phyloP scores from a whole-genome alignment of 495 filamentous ascomycete species.

The Penicillium ochrochloron region DNA sequence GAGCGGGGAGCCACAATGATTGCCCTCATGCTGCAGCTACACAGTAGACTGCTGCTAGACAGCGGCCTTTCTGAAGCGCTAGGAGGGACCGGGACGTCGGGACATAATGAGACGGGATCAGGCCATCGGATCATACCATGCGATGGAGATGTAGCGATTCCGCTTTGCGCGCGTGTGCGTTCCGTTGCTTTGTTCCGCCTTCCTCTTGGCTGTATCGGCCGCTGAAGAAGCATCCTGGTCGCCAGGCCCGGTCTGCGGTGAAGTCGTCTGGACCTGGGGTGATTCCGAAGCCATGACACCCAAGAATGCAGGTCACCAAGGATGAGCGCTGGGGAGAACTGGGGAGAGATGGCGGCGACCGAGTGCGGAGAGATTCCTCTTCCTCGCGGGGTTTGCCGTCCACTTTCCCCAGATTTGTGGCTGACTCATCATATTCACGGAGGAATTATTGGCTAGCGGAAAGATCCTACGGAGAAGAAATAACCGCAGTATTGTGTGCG shows the following conservation, averaged over 20 bases:
- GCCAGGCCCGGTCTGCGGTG: constrained; percentile 29
- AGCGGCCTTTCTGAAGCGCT: background rate
- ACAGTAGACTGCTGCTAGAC: constrained; percentile 1
- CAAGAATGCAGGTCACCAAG: constrained; percentile 8
- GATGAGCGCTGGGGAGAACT: constrained; percentile 21
- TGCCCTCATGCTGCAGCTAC: constrained; percentile 21
- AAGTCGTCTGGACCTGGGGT: constrained; percentile 37
- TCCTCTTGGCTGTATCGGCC: constrained; percentile 50
- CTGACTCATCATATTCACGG: constrained; percentile 29
- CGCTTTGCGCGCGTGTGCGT: constrained; percentile 56
- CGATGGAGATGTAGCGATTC: constrained; percentile 87
- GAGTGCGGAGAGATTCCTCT: constrained; percentile 50
- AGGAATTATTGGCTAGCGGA: constrained; percentile 11
- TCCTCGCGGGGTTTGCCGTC: constrained; percentile 44
- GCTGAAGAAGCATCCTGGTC: constrained; percentile 31
- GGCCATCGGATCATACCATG: constrained; percentile 65
- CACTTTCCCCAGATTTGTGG: constrained; percentile 39
- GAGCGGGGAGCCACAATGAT: background rate
- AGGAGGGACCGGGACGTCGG: background rate
- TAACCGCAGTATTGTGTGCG: background rate
- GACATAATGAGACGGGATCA: constrained; percentile 18
- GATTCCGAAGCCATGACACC: constrained; percentile 47
- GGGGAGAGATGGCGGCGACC: constrained; percentile 26
- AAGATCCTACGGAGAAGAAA: background rate
- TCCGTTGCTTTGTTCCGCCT: constrained; percentile 53